Conservation (phyloP, 495 filamentous ascomycete species). For the Neurospora sp. region DNA sequence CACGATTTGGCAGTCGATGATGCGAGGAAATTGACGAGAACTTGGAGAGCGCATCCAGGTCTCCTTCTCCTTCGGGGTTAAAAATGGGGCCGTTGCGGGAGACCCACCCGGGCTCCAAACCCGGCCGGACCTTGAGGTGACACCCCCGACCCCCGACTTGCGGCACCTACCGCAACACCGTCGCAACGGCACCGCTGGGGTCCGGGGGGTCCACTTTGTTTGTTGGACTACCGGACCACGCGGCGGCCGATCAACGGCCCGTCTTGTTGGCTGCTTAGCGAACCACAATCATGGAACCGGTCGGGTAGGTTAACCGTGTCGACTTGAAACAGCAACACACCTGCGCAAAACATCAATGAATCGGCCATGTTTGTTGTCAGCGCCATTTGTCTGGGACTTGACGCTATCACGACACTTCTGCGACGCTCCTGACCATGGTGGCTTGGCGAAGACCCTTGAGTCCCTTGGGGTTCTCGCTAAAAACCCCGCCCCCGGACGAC, state of each 20-base stretch:
- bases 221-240: background rate
- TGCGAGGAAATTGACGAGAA: background rate
- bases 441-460: background rate
- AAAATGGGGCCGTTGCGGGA: background rate
- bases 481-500: background rate
- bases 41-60: background rate
- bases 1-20: background rate
- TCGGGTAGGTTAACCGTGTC: background rate
- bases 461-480: background rate
- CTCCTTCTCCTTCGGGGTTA: background rate
- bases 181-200: background rate
- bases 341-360: background rate
- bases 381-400: background rate
- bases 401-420: background rate
- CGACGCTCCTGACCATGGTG: background rate
- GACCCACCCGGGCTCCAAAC: background rate
- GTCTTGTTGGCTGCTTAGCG: background rate
- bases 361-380: background rate
- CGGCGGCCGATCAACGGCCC: background rate
- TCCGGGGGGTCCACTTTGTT: background rate
- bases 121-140: background rate
- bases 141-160: background rate
- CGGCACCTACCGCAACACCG: background rate
- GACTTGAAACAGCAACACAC: background rate
- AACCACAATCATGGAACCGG: background rate